Evolutionary conservation across 2,329 filamentous ascomycete genomes (phyloP).

Genomic region (Monosporascus cannonballus): DNA sequence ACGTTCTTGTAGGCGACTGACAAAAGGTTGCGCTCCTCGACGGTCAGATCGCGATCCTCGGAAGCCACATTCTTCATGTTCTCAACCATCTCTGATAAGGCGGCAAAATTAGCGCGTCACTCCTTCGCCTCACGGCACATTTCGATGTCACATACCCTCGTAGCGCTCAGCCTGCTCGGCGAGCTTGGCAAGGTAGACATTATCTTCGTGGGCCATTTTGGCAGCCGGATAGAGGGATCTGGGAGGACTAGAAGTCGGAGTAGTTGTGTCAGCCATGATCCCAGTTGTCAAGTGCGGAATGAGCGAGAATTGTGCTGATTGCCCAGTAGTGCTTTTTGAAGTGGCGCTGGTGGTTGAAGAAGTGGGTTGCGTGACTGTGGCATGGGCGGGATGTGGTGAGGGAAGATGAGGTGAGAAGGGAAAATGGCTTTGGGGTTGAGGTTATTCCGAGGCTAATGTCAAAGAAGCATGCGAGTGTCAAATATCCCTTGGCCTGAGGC

Average conservation of each 20-base stretch:
- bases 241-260: conserved; percentile 15
- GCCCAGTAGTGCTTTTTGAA: not conserved
- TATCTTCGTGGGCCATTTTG: conserved; percentile 99
- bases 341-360: not conserved
- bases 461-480: not conserved
- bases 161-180: conserved; percentile 99
- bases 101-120: conserved; percentile 10
- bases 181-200: conserved; percentile 99
- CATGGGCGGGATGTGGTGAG: too few species aligned
- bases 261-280: conserved; percentile 16
- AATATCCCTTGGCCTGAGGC: not conserved
- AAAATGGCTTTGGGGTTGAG: not conserved
- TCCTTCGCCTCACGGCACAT: conserved; percentile 1
- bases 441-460: not conserved
- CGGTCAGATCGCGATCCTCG: conserved; percentile 74
- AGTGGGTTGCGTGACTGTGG: not conserved
- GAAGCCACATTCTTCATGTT: conserved; percentile 99
- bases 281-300: conserved; percentile 5
- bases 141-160: conserved; percentile 65
- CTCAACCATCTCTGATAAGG: conserved; percentile 85
- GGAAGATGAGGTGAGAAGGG: too few species aligned
- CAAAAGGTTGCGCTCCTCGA: conserved; percentile 95
- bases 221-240: conserved; percentile 23
- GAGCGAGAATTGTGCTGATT: not conserved
- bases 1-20: conserved; percentile 99